Evolutionary conservation across 805 yeast species (phyloP), one percentile per base, ranked within the genome.

Genomic region (Peterozyma xylosa): DNA sequence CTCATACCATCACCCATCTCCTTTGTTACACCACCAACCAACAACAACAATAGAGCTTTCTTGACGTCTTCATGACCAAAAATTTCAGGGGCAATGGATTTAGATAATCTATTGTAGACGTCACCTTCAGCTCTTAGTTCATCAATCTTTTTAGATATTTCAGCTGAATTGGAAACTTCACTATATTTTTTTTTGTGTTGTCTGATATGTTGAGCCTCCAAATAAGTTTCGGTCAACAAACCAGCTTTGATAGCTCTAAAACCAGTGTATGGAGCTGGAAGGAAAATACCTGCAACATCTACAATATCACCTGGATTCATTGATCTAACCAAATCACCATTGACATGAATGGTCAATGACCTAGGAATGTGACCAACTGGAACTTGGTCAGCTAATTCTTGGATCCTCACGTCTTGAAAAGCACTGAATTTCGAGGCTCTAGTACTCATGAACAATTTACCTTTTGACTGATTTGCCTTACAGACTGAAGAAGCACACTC

Each of bases 321-420:
- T 11, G 84, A 66, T 55, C 99, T 77, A 29, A 89, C 97, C 44
- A 93, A 67, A 46, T 87, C 84, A 37, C 99, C 99, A 55, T 85
- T 86, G n/a, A 91, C 80, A 59, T 91, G 96, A 45, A 91, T 74
- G 13, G 83, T 77, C 50, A 93, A 70, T 30, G 88, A 68, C 56
- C 99, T 77, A 40, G 99, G 99, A 50, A 93, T 93, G 62, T 91
- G 96, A 42, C 99, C 99, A 29, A 90, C 91, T 1, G 99, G 99
- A 14, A 93, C 99, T 66, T 93, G 99, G 51, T 83, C 82, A 4
- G 98, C 86, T 59, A 91, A 69, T 64, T 93, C 99, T 68, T 93
- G 99, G 49, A 93, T 74, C 56, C 87, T 83, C 45, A 90, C 93
- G 56, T 93, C 99, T 67, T 93, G 99, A 73, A 90, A 93, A 6